Base-by-base conservation (phyloP, 208 protist species). In the Sergeia podlipaevii region DNA sequence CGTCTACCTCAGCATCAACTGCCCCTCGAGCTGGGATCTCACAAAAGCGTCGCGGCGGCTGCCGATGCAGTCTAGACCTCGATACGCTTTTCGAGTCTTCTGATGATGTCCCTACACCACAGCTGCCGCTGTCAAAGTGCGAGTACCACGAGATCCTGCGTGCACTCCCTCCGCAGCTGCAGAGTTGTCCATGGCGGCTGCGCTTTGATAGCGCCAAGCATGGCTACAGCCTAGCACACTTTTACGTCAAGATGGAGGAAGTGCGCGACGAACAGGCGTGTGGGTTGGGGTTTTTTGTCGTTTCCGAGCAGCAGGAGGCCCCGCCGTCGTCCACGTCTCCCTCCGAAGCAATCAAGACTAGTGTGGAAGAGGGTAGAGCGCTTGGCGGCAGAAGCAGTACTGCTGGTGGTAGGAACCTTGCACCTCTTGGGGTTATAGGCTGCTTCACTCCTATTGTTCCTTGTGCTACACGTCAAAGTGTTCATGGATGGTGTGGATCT, bases 401-500 rank as follows among this genome's bases (percentile, higher is more conserved):
- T n/a, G n/a, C n/a, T n/a, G n/a, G n/a, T n/a, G n/a, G n/a, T n/a
- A n/a, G n/a, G n/a, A n/a, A n/a, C n/a, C n/a, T n/a, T n/a, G n/a
- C n/a, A n/a, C 49, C 50, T 13, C 29, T 50, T 46, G 27, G 63
- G 44, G 58, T 79, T 5, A 45, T 89, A n/a, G 80, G 80, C 29
- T 84, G 76, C 61, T 84, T 82, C 53, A 80, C 76, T 4, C 73
- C 76, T 0, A 59, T 74, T 21, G 77, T 82, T 30, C 80, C 80
- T 10, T 74, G 60, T 13, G 34, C 77, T 26, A 44, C 46, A 11
- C 65, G 30, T 21, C 66, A 70, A 50, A 44, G 50, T 2, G 65
- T 60, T 7, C 74, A 83, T 45, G 34, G 63, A 1, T 87, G 77
- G 60, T 87, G 58, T 46, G 79, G 80, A 21, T 77, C 73, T 2